These are phyloP conservation scores for Cordyceps javanica DNA, from an alignment of 2,329 filamentous ascomycete genomes.

Conservation along the genomic window DNA sequence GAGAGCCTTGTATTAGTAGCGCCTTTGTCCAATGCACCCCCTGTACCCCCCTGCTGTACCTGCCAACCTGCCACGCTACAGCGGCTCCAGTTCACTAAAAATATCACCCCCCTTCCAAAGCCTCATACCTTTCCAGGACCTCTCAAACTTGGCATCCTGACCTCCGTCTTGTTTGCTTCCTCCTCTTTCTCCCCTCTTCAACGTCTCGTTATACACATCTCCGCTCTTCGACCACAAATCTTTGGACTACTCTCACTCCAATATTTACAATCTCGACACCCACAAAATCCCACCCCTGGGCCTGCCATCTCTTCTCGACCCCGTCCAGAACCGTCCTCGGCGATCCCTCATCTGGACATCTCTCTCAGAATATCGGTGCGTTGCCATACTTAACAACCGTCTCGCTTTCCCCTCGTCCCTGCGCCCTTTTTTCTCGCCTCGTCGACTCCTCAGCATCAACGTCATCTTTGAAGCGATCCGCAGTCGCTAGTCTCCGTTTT, in stretches of 20 bases:
- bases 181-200: not conserved
- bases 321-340: not conserved
- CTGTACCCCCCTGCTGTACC: too few relatives aligned
- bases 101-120: too few relatives aligned
- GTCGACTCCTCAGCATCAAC: too few relatives aligned
- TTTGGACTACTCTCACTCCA: not conserved
- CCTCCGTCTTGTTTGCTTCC: not conserved
- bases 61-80: not conserved
- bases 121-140: not conserved
- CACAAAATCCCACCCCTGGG: not conserved
- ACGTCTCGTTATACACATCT: too few relatives aligned
- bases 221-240: too few relatives aligned
- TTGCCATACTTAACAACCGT: too few relatives aligned
- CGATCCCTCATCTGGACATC: not conserved
- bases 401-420: too few relatives aligned
- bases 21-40: too few relatives aligned
- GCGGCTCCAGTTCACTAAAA: too few relatives aligned
- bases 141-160: not conserved
- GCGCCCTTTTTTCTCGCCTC: too few relatives aligned
- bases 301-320: not conserved
- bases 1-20: too few relatives aligned
- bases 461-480: not conserved
- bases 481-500: not conserved
- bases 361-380: too few relatives aligned
- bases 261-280: not conserved